Evolutionary conservation across 352 stramenopile genomes (phyloP).

Genomic region (Globisporangium sylvaticum): DNA sequence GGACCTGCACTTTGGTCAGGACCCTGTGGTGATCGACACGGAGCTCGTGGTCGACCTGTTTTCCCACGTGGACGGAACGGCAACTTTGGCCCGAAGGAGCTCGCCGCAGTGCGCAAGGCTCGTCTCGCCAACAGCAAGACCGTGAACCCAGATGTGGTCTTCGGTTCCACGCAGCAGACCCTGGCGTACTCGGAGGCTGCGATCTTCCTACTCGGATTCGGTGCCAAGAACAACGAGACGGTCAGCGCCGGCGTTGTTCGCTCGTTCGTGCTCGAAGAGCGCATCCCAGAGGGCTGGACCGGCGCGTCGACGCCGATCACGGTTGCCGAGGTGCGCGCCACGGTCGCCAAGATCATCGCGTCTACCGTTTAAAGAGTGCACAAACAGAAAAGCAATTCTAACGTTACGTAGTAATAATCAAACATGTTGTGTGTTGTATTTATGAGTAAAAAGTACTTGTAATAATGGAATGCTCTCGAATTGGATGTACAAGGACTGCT

Average conservation of each 20-base stretch:
- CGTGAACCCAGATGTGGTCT: constrained; percentile 31
- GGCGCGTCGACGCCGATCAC: constrained; percentile 19
- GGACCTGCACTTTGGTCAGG: not conserved
- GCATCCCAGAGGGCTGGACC: constrained; percentile 28
- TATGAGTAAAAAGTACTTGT: too few species aligned
- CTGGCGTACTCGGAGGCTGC: constrained; percentile 31
- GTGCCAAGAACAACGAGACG: constrained; percentile 25
- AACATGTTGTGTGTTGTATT: too few species aligned
- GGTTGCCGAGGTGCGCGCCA: constrained; percentile 19
- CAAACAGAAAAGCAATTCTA: too few species aligned
- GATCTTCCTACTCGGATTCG: constrained; percentile 33
- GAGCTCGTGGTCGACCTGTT: not conserved
- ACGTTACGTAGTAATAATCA: too few species aligned
- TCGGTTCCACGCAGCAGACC: constrained; percentile 29
- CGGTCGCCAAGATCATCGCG: constrained; percentile 24
- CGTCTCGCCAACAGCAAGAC: constrained; percentile 25
- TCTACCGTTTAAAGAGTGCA: constrained; percentile 6
- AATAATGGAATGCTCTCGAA: too few species aligned
- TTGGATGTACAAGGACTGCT: too few species aligned
- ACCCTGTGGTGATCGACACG: not conserved
- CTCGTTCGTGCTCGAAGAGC: constrained; percentile 32
- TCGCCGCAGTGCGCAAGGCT: constrained; percentile 28
- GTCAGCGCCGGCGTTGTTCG: constrained; percentile 23
- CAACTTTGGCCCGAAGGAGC: constrained; percentile 12
- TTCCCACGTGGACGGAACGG: not conserved